Evolutionary conservation across 345 rosid genomes (phyloP), one percentile per base, ranked within the genome.

Genomic region (Syzygium grande): DNA sequence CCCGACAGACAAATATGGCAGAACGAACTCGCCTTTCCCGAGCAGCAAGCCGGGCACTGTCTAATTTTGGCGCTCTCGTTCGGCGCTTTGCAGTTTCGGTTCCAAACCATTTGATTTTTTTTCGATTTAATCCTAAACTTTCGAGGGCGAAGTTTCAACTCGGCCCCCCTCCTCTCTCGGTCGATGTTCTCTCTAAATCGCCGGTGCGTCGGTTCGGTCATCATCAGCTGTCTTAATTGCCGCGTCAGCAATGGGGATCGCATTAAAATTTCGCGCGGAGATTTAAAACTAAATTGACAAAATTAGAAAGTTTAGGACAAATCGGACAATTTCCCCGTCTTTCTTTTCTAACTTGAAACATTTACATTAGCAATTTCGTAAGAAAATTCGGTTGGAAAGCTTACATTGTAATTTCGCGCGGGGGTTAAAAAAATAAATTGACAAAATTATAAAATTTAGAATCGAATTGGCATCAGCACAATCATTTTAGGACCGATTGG

Each of bases 401-500:
- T 25, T 27, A 27, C 6, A 0, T 5, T 25, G 0, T 6, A 27
- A 59, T 27, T 59, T 59, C 0, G 29, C 1, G 0, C 1, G 0
- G 15, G 27, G 2, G 4, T 59, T 59, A 27, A 14, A 27, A 27
- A 59, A 59, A 2, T 11, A 59, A 59, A 59, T 59, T 4, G 12
- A 59, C 7, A 11, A 59, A 58, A 68, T 4, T 17, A 1, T 0
- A 34, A 29, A 7, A 0, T 16, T 30, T 15, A 3, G 5, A 4
- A 34, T 11, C 4, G 0, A 34, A 68, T 34, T 38, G 2, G 2
- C 22, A 34, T 73, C 4, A 0, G 5, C 10, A 5, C 0, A 19
- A 17, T 68, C 34, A 10, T 38, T 73, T 19, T 0, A 9, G 2
- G 2, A 73, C 1, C 0, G 1, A 5, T 19, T 9, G 4, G 25